These are phyloP conservation scores for Manihot esculenta DNA, from an alignment of 441 rosid genomes.

Conservation along the genomic window DNA sequence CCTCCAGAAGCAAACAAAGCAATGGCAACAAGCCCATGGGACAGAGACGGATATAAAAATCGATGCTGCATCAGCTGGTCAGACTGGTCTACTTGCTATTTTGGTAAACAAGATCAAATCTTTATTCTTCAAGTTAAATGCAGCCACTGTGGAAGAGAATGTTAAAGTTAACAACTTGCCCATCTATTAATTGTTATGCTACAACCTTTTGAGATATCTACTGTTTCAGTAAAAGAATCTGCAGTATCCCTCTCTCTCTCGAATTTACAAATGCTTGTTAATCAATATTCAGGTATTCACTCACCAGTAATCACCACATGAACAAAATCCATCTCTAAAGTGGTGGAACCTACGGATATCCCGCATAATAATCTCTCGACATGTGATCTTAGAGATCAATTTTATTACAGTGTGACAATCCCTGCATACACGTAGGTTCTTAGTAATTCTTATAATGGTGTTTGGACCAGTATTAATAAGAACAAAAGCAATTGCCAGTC, in stretches of 20 bases:
- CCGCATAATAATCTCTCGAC: slow-evolving; percentile 25
- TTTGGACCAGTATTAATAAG: slow-evolving; percentile 28
- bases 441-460: slow-evolving; percentile 27
- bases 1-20: slow-evolving; percentile 67
- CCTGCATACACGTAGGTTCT: slow-evolving; percentile 23
- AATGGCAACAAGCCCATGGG: slow-evolving; percentile 38
- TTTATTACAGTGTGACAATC: slow-evolving; percentile 28
- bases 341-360: slow-evolving; percentile 27
- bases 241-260: not conserved
- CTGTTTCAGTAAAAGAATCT: slow-evolving; percentile 12
- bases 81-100: slow-evolving; percentile 35
- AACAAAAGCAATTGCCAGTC: slow-evolving; percentile 28
- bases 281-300: not conserved
- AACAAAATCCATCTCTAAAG: slow-evolving; percentile 28
- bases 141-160: not conserved
- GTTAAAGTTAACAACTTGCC: slow-evolving; percentile 2
- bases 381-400: slow-evolving; percentile 24
- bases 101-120: slow-evolving; percentile 35
- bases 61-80: slow-evolving; percentile 33
- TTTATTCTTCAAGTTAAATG: slow-evolving; percentile 34
- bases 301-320: slow-evolving; percentile 24
- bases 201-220: slow-evolving; percentile 4
- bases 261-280: not conserved
- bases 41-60: slow-evolving; percentile 61
- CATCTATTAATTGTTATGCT: not conserved